Evolutionary conservation across 2,329 filamentous ascomycete species (phyloP), one percentile per base, ranked within the genome.

Genomic region (Botrytis fabae): DNA sequence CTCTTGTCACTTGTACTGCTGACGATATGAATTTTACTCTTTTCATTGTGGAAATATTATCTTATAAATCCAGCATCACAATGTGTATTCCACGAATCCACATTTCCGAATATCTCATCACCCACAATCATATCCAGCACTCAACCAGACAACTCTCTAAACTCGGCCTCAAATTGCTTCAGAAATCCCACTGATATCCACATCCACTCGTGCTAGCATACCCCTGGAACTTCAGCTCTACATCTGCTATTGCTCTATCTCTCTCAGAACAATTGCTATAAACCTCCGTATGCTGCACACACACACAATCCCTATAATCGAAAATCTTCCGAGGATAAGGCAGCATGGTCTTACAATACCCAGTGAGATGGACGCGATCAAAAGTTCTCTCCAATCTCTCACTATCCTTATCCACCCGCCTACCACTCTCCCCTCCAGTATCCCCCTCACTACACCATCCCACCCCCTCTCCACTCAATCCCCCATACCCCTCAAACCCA

Each of bases 121-220:
- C n/a, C 22, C 38, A 62, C 16, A 42, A 18, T 38, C 12, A 28
- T 5, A 57, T 57, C 3, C n/a, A 57, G 14, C 2, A 20, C 60
- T n/a, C 60, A 20, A 0, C 8, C 12, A 42, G 8, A 2, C 3
- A 46, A 32, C 5, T 20, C 22, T 6, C 32, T 25, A 9, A 5
- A 4, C 6, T 8, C 16, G 4, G 1, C 2, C 32, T n/a, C 7
- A 10, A n/a, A 3, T 10, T 9, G 0, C 2, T 4, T 68, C 6
- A 68, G 20, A 68, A 68, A 16, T 68, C 48, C 64, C 65, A 57
- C n/a, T 32, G 48, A 42, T 68, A 68, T 5, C 48, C 65, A 42
- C 48, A 68, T 5, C n/a, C 2, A 25, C 16, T 68, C 18, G 48
- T 68, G 14, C 38, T 42, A 42, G 48, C 65, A 57, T 57, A 32